Evolutionary conservation across 352 stramenopile genomes (phyloP).

Genomic region (Plasmopara viticola): DNA sequence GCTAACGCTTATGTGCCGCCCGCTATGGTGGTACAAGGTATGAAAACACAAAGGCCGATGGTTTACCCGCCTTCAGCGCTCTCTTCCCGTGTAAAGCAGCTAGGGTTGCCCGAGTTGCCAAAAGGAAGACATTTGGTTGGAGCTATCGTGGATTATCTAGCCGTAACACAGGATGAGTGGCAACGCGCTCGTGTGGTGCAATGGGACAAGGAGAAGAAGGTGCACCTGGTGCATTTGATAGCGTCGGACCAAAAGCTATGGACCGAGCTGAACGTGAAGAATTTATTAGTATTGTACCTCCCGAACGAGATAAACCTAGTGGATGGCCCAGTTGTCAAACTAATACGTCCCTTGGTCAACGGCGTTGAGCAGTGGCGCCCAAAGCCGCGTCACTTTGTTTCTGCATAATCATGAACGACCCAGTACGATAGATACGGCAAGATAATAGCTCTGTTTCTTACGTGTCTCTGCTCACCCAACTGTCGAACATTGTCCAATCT

Average conservation of each 20-base stretch:
- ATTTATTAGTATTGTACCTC: conserved; percentile 68
- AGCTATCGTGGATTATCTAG: conserved; percentile 70
- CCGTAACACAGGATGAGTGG: conserved; percentile 64
- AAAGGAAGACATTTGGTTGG: conserved; percentile 38
- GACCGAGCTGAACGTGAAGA: conserved; percentile 42
- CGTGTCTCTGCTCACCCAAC: conserved; percentile 8
- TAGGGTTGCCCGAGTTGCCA: conserved; percentile 55
- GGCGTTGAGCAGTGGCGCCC: conserved; percentile 60
- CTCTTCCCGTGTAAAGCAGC: conserved; percentile 15
- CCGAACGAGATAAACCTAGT: conserved; percentile 44
- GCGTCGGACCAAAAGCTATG: conserved; percentile 52
- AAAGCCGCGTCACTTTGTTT: conserved; percentile 59
- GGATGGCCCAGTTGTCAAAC: conserved; percentile 49
- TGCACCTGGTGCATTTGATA: conserved; percentile 69
- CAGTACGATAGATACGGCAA: neutral
- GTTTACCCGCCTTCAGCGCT: conserved; percentile 37
- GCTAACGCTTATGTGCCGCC: conserved; percentile 33
- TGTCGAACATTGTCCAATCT: neutral
- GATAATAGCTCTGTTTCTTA: neutral
- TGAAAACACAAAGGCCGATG: conserved; percentile 35
- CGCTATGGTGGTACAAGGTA: conserved; percentile 35
- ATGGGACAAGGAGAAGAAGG: conserved; percentile 52
- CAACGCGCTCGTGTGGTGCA: conserved; percentile 61
- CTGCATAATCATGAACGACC: conserved; percentile 13
- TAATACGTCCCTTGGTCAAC: conserved; percentile 56